Percentiles rank a stretch among this genome's conserved stretches.
Evolutionary conservation across 176 grass and related monocot genomes (phyloP).

Genomic region (Carex myosuroides): DNA sequence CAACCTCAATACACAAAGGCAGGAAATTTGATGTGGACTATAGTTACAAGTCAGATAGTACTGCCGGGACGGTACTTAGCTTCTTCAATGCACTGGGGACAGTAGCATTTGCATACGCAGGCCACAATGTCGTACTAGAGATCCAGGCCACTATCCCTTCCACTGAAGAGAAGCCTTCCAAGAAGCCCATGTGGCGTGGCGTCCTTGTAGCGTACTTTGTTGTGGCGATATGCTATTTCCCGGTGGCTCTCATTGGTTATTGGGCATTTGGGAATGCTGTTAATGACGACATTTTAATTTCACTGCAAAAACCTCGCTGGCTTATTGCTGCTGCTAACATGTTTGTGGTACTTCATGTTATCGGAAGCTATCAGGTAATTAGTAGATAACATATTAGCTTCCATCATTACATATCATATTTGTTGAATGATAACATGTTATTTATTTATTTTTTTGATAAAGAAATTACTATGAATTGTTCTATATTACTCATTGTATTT

Average conservation of each 20-base stretch:
- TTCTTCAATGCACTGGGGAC: slow-evolving; percentile 32
- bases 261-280: slow-evolving; percentile 45
- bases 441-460: neutral
- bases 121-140: slow-evolving; percentile 63
- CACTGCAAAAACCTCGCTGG: slow-evolving; percentile 30
- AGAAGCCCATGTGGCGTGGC: slow-evolving; percentile 63
- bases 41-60: slow-evolving; percentile 6
- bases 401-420: neutral
- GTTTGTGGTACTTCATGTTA: slow-evolving; percentile 34
- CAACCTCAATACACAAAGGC: slow-evolving; percentile 1
- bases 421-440: neutral
- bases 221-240: slow-evolving; percentile 46
- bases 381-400: neutral
- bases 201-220: slow-evolving; percentile 28
- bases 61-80: slow-evolving; percentile 13
- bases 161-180: slow-evolving; percentile 39
- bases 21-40: slow-evolving; percentile 9
- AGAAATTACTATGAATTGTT: neutral
- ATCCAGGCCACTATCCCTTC: slow-evolving; percentile 70
- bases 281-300: slow-evolving; percentile 41
- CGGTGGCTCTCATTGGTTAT: slow-evolving; percentile 42
- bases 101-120: slow-evolving; percentile 36
- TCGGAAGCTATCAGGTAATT: slow-evolving; percentile 51
- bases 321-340: slow-evolving; percentile 37
- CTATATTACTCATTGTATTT: neutral